Evolutionary conservation across 257 asterid species (phyloP), one percentile per base, ranked within the genome.

Genomic region (Nicotiana obtusifolia): DNA sequence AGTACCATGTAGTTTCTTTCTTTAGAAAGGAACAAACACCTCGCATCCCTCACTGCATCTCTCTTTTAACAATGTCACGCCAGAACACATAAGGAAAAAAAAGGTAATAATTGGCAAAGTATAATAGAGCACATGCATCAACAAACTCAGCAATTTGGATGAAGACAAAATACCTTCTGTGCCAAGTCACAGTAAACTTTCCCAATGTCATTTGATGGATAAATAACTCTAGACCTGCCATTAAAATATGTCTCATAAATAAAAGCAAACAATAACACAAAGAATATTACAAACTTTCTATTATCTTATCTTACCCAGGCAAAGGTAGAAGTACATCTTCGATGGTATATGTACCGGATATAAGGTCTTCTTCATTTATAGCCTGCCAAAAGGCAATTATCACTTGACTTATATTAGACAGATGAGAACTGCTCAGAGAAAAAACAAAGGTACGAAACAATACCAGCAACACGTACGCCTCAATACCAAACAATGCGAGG

Each of bases 291-390:
- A 59, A 53, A 79, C 28, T 24, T 64, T 78, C 81, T 22, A 64
- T 67, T 80, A 35, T 67, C 83, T 78, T 77, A 81, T 73, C 79
- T 85, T 89, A 95, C 98, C 99, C 99, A 10, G 99, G 98, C 83
- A 95, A 90, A 86, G 99, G 99, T 87, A 95, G 98, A 85, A 95
- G 90, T 49, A 95, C 82, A 82, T 95, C 98, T 8, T 95, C 91
- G 80, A 89, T 64, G 1, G 89, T 78, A 85, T 91, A 95, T 67
- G 88, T 90, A 78, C 89, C 97, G 84, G 96, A 86, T 82, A 59
- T 83, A 78, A 95, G 66, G 89, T 95, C 98, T 82, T 92, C 97
- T 85, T 92, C 94, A 61, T 85, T 82, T 62, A 95, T 69, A 57
- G 83, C 96, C 99, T 95, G 95, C 64, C 79, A 80, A 88, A 61